Evolutionary conservation across 2,329 filamentous ascomycete species (phyloP).

Genomic region (Domatiomyces globalis): DNA sequence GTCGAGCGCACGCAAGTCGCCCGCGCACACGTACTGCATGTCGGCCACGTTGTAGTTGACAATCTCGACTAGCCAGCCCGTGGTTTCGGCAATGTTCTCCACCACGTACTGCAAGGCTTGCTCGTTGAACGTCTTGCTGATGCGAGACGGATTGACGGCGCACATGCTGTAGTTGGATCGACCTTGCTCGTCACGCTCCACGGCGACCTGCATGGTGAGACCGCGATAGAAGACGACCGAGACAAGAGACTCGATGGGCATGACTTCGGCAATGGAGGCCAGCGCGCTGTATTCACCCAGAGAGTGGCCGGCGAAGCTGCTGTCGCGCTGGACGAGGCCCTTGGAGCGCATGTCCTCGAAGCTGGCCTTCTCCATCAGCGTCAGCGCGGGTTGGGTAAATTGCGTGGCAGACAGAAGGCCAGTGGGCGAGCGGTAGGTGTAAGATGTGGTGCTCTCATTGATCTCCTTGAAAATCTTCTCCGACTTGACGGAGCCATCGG

Average conservation of each 20-base stretch:
- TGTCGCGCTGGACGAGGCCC: conserved; percentile 88
- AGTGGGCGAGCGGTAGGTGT: conserved; percentile 91
- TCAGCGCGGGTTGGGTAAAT: conserved; percentile 94
- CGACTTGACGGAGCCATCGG: conserved; percentile 86
- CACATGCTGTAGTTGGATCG: conserved; percentile 99
- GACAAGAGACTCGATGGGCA: conserved; percentile 98
- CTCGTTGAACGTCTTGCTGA: conserved; percentile 98
- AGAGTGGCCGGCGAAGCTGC: conserved; percentile 94
- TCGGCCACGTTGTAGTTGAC: conserved; percentile 81
- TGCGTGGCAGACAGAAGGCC: conserved; percentile 93
- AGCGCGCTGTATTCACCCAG: conserved; percentile 96
- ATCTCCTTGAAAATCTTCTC: conserved; percentile 99
- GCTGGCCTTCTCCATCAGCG: conserved; percentile 98
- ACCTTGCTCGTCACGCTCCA: conserved; percentile 83
- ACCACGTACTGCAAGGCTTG: conserved; percentile 94
- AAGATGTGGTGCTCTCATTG: conserved; percentile 78
- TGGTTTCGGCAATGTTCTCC: conserved; percentile 84
- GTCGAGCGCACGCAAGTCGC: conserved; percentile 52
- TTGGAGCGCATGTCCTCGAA: conserved; percentile 99
- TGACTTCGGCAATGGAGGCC: conserved; percentile 89
- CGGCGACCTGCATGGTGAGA: conserved; percentile 96
- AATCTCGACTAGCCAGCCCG: conserved; percentile 92
- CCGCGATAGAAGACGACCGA: conserved; percentile 99
- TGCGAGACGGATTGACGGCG: conserved; percentile 94
- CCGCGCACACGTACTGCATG: conserved; percentile 55